These are phyloP conservation scores for Trametes coccinea DNA, from an alignment of 768 basidiomycete genomes.

Conservation along the genomic window DNA sequence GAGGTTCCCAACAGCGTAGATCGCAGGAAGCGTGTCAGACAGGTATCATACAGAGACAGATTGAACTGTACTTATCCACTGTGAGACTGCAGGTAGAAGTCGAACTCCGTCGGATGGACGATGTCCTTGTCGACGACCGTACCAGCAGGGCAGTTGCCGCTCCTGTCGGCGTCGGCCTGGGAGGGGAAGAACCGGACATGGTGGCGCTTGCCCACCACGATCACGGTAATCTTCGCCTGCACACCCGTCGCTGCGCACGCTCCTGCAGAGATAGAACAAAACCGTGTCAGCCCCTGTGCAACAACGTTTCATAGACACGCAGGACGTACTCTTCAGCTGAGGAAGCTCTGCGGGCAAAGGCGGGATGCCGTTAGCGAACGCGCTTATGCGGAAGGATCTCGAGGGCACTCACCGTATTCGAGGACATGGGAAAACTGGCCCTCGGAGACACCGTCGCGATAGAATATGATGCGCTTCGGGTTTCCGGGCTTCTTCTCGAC, in stretches of 20 bases:
- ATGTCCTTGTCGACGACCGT: conserved; percentile 76
- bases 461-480: conserved; percentile 78
- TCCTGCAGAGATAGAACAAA: conserved; percentile 37
- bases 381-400: not conserved
- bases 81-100: conserved; percentile 79
- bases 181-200: conserved; percentile 65
- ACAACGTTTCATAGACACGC: not conserved
- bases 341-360: conserved; percentile 16
- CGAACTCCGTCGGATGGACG: conserved; percentile 69
- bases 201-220: conserved; percentile 80
- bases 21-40: conserved; percentile 18
- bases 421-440: conserved; percentile 52
- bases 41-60: not conserved
- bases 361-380: not conserved
- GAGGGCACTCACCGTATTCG: conserved; percentile 47
- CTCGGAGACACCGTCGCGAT: conserved; percentile 63
- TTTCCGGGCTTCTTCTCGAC: conserved; percentile 50
- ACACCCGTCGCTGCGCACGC: conserved; percentile 64
- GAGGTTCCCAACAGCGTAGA: conserved; percentile 66
- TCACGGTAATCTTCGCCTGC: conserved; percentile 66
- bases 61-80: conserved; percentile 45
- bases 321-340: conserved; percentile 19
- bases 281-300: conserved; percentile 4
- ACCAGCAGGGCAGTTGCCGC: conserved; percentile 75
- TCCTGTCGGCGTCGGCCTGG: conserved; percentile 54